Conservation (phyloP, 139 green algal species). For the Asterochloris erici region DNA sequence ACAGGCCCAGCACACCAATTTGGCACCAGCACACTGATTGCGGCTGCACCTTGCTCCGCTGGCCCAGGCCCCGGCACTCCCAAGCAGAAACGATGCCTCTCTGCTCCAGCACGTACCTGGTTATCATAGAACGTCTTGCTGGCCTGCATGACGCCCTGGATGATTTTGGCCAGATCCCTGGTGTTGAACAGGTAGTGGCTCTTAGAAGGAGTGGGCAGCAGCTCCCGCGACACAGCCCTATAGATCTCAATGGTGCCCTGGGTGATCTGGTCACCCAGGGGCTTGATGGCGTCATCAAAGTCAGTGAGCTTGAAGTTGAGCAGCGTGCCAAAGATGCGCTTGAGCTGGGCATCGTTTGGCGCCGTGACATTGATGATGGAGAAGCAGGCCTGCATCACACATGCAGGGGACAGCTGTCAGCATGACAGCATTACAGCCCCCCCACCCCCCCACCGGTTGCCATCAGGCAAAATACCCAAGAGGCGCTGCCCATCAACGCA, state of each 20-base stretch:
- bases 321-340: slow-evolving; percentile 64
- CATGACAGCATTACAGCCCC: no score
- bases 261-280: slow-evolving; percentile 25
- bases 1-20: no score
- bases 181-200: slow-evolving; percentile 88
- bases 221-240: slow-evolving; percentile 48
- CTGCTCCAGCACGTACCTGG: neutral
- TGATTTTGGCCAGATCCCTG: slow-evolving; percentile 76
- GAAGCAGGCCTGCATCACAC: slow-evolving; percentile 47
- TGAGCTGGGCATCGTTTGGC: slow-evolving; percentile 53
- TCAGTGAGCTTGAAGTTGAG: slow-evolving; percentile 42
- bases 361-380: slow-evolving; percentile 42
- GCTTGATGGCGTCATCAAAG: slow-evolving; percentile 33
- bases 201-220: slow-evolving; percentile 81
- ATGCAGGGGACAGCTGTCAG: neutral
- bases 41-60: neutral
- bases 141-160: slow-evolving; percentile 70
- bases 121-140: slow-evolving; percentile 76
- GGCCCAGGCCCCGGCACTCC: no score
- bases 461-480: no score
- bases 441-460: no score
- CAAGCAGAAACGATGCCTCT: no score
- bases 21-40: no score
- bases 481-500: no score
- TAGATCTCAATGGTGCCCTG: slow-evolving; percentile 32